Base-by-base conservation (phyloP, 1,139 yeast genomes). In the Sugiyamaella xylanicola region DNA sequence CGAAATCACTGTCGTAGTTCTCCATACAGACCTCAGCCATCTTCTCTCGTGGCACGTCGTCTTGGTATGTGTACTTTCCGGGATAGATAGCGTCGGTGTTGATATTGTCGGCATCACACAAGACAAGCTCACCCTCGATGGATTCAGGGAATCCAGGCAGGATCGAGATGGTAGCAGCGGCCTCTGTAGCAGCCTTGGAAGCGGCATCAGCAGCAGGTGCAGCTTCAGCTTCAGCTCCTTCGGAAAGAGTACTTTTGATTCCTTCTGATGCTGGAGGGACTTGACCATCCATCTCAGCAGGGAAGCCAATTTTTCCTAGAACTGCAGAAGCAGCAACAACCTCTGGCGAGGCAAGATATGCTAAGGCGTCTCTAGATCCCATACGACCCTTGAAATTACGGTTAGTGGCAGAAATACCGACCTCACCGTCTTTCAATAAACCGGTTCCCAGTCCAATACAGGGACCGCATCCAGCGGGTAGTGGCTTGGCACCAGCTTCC, bases 1-100 rank as follows among this genome's bases (percentile, higher is more conserved):
- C 84, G 72, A 93, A 93, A 63, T 92, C 95, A 17, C 88, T 72
- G 72, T 93, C 99, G 73, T 95, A 93, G 76, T 93, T 93, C 74
- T 93, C 99, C 99, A 93, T 95, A 77, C 99, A 95, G 51, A 93
- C 99, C 73, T 92, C 87, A 37, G 99, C 98, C 99, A 93, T 93
- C 72, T 87, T 88, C 65, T 89, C 96, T 66, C 87, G 81, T 46
- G 97, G 81, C 51, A 93, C 93, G 70, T 93, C 98, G 72, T 93
- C 99, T 76, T 93, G 98, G 73, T 93, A 93, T 13, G 99, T 93
- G 77, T 93, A 93, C 73, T 95, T 93, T 61, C 99, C 99, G 13
- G 99, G 99, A 69, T 93, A 93, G 60, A 93, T 93, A 66, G 98
- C 99, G 72, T 95, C 99, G 21, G 99, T 93, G 76, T 93, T 93